Evolutionary conservation across 129 eudicot genomes (phyloP), one percentile per base, ranked within the genome.

Genomic region (Heracleum sosnowskyi): DNA sequence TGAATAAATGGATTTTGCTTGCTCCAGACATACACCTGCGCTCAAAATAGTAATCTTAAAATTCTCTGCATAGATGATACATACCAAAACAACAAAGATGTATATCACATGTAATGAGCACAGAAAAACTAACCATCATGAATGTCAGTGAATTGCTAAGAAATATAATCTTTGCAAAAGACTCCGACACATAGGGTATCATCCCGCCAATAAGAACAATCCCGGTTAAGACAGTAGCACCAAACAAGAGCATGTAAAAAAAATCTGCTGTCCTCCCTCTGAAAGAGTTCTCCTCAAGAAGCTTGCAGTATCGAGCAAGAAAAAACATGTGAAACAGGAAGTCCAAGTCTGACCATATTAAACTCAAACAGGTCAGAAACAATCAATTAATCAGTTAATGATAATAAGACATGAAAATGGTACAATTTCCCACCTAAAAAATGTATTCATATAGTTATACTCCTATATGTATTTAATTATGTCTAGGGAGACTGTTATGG

Each of bases 241-340:
- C 99, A 82, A 95, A 95, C 74, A 95, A 82, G 62, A 95, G 91
- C 99, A 95, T 95, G 78, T 90, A 95, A 83, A 95, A 90, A 87
- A 95, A 92, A 91, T 95, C 99, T 4, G 99, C 99, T 7, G 99
- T 92, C 83, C 96, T 87, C 79, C 97, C 97, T 76, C 99, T 89
- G 63, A 96, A 96, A 24, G 99, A 88, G 75, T 96, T 96, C 83
- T 96, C 99, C 84, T 96, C 99, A 44, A 96, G 97, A 86, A 96
- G 99, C 79, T 96, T 96, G 91, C 99, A 96, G 91, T 96, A 96
- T 45, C 99, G 94, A 79, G 97, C 99, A 37, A 96, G 88, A 87
- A 96, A 96, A 89, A 96, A 96, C 99, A 96, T 96, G 90, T 96
- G 99, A 82, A 96, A 96, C 84, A 96, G 88, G 76, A 96, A 96